Base-by-base conservation (phyloP, 2,329 filamentous ascomycete species). In the Didymella exigua region DNA sequence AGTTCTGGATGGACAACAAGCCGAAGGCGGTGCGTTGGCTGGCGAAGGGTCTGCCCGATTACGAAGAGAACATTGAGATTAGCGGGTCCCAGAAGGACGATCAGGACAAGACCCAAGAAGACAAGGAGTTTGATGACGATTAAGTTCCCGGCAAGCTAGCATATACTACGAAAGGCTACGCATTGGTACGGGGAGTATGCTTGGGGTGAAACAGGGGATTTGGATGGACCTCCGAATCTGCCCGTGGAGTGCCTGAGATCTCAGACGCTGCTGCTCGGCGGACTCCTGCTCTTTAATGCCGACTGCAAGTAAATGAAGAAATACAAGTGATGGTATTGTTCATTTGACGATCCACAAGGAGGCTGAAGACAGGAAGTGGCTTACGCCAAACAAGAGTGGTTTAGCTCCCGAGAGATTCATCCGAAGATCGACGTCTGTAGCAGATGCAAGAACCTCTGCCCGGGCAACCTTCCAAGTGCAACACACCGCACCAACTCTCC, bases 1-100 rank as follows among this genome's bases (percentile, higher is more conserved):
- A 80, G 66, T 58, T 74, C 26, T 71, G 69, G 65, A 68, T 69
- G 65, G 60, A 62, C 21, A 56, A 59, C 21, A 70, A 71, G 58
- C 65, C 68, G 9, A 68, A 67, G 46, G 61, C 66, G 30, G 54
- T 74, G 33, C 59, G 59, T 42, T 62, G 67, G 57, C 41, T 66
- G 24, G 60, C 65, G 45, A 68, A 65, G 45, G 60, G 57, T 24
- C 51, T 61, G 30, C 58, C 60, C 13, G 54, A 58, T 8, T 62
- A 61, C 26, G 63, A 62, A 8, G 59, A 64, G 10, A 58, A 63
- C 18, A 52, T 50, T 5, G 62, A 60, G 40, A 42, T 43, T 23
- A 45, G 59, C 21, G 57, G 50, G 2, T 48, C 45, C 38, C 41
- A 51, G 9, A 59, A 40, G 14, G 27, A 57, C 23, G 29, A 36